phyloP scores from a whole-genome alignment of 1,284 basidiomycete species.

The Rhizoctonia solani region DNA sequence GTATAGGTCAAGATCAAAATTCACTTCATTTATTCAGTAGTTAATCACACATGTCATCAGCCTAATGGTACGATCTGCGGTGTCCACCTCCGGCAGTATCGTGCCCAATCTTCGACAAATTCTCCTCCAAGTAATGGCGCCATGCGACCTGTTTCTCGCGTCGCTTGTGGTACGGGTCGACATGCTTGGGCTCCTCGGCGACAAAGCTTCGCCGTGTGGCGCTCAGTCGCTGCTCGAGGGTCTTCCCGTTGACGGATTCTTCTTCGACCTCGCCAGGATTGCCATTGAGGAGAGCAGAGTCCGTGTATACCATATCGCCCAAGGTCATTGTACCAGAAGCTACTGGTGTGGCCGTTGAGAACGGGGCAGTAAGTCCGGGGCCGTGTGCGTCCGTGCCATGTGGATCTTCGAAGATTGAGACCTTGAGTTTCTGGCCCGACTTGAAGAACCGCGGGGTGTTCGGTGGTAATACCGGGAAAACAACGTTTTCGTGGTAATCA shows the following conservation, averaged over 20 bases:
- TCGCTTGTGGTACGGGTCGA: conserved; percentile 8
- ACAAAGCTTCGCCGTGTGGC: conserved; percentile 2
- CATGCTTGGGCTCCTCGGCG: conserved; percentile 9
- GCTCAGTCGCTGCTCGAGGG: conserved; percentile 15
- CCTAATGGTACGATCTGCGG: neutral
- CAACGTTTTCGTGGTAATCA: neutral
- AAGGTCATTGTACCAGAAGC: conserved; percentile 7
- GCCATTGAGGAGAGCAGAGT: conserved; percentile 17
- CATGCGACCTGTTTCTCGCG: conserved; percentile 16
- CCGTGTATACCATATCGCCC: conserved; percentile 1
- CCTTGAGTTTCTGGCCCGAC: neutral
- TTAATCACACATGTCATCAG: no score
- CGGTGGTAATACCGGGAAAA: conserved; percentile 1
- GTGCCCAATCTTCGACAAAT: conserved; percentile 7
- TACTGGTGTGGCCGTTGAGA: neutral
- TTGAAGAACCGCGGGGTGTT: conserved; percentile 15
- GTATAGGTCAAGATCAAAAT: no score
- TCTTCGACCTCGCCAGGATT: conserved; percentile 3
- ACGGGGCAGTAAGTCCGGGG: neutral
- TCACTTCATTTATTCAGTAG: no score
- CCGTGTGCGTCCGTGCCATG: conserved; percentile 1
- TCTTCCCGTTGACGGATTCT: conserved; percentile 11
- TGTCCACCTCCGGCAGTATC: neutral
- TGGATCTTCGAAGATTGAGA: conserved; percentile 4
- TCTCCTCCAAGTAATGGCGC: conserved; percentile 6